These are phyloP conservation scores for Tolypocladium inflatum DNA, from an alignment of 2,329 filamentous ascomycete species.

Conservation along the genomic window DNA sequence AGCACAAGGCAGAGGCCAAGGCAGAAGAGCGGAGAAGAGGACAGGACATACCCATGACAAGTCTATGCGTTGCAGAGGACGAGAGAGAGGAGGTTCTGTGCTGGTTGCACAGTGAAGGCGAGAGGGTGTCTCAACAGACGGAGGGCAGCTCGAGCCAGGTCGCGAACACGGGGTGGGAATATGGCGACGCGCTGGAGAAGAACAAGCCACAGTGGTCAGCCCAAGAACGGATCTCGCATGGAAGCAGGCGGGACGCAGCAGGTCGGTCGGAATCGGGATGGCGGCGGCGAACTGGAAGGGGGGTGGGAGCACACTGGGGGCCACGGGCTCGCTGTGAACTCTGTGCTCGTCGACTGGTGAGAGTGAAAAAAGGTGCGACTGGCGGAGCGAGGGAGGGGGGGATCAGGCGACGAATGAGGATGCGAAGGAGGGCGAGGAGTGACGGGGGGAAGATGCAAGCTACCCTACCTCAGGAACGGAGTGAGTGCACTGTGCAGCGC, in stretches of 20 bases:
- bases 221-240: slow-evolving; percentile 21
- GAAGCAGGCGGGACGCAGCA: slow-evolving; percentile 21
- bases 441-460: background rate
- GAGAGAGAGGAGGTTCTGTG: slow-evolving; percentile 7
- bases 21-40: slow-evolving; percentile 5
- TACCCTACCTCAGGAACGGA: background rate
- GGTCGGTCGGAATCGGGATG: slow-evolving; percentile 14
- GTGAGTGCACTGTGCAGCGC: background rate
- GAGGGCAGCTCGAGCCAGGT: slow-evolving; percentile 9
- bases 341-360: background rate
- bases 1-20: background rate
- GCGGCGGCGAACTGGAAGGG: slow-evolving; percentile 8
- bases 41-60: slow-evolving; percentile 12
- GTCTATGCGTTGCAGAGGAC: slow-evolving; percentile 10
- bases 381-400: background rate
- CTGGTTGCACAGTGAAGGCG: slow-evolving; percentile 9
- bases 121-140: slow-evolving; percentile 16
- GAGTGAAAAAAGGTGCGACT: background rate
- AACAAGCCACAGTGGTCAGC: slow-evolving; percentile 21
- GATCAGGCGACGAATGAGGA: background rate
- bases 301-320: slow-evolving; percentile 6
- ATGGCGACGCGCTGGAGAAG: slow-evolving; percentile 12
- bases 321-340: background rate
- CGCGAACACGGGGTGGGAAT: slow-evolving; percentile 12
- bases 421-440: background rate